A percentile compares a stretch with the other conserved stretches of the same genome.
Conservation (phyloP, 2,329 filamentous ascomycete species). For the Penicillium sp. region DNA sequence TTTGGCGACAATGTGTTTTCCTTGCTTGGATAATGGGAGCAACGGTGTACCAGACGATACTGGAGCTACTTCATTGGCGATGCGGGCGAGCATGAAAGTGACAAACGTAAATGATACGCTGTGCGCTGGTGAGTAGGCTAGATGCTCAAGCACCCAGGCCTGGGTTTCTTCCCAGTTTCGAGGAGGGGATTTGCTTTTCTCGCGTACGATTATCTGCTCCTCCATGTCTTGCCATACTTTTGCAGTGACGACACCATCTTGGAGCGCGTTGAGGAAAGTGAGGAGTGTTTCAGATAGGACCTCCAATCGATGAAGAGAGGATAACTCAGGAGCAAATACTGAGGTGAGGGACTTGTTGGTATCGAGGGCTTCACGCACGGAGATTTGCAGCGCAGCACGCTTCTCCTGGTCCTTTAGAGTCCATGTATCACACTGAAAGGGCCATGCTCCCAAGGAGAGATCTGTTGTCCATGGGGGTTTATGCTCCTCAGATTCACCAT, state of each 20-base stretch:
- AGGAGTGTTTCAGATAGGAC: constrained; percentile 69
- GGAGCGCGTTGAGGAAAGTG: constrained; percentile 69
- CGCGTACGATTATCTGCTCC: constrained; percentile 51
- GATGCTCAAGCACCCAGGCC: constrained; percentile 67
- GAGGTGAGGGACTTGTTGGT: constrained; percentile 61
- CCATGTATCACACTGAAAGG: constrained; percentile 56
- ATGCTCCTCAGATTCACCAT: constrained; percentile 36
- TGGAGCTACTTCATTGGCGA: constrained; percentile 55
- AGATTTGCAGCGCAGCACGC: constrained; percentile 45
- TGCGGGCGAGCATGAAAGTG: constrained; percentile 68
- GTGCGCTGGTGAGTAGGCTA: constrained; percentile 70
- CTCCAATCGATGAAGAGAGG: constrained; percentile 69
- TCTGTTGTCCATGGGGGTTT: constrained; percentile 52
- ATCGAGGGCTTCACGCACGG: constrained; percentile 67
- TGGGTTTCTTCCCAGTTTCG: constrained; percentile 55
- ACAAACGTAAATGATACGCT: constrained; percentile 89
- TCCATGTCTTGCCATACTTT: constrained; percentile 70
- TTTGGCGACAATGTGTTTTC: constrained; percentile 4
- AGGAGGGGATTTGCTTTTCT: constrained; percentile 50
- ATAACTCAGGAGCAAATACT: constrained; percentile 61
- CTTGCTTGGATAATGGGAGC: background rate
- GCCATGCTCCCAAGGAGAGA: constrained; percentile 52
- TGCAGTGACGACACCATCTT: constrained; percentile 73
- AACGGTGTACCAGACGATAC: constrained; percentile 25
- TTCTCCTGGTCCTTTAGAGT: constrained; percentile 40